Evolutionary conservation across 495 filamentous ascomycete genomes (phyloP).

Genomic region (Podospora fimiseda): DNA sequence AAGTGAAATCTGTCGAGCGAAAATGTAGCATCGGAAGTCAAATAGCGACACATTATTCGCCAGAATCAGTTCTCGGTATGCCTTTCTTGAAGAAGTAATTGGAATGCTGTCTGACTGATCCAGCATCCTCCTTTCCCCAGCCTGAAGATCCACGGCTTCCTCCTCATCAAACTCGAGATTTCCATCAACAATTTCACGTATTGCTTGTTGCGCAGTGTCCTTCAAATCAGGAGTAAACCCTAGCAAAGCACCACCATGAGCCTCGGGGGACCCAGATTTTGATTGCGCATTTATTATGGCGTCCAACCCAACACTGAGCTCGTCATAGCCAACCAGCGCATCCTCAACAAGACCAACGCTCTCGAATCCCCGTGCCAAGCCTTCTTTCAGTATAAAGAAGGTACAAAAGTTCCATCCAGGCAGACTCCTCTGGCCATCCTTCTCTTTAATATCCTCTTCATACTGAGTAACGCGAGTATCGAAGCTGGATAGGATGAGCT

Average conservation of each 20-base stretch:
- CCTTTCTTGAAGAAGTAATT: constrained; percentile 66
- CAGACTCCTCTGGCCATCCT: constrained; percentile 76
- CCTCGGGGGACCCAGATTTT: constrained; percentile 42
- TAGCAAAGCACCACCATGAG: constrained; percentile 61
- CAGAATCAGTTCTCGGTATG: constrained; percentile 86
- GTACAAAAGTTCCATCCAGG: constrained; percentile 99
- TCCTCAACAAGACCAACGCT: constrained; percentile 95
- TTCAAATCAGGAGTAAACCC: constrained; percentile 65
- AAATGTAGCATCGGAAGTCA: constrained; percentile 92
- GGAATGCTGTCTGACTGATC: constrained; percentile 49
- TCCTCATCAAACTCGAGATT: constrained; percentile 38
- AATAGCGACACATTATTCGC: constrained; percentile 97
- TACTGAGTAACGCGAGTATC: constrained; percentile 88
- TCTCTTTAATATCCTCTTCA: constrained; percentile 93
- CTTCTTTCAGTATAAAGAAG: constrained; percentile 96
- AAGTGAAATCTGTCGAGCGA: constrained; percentile 78
- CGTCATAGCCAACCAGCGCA: constrained; percentile 86
- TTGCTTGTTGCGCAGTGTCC: constrained; percentile 46
- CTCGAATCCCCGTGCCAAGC: constrained; percentile 86
- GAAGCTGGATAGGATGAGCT: constrained; percentile 80
- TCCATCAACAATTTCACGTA: constrained; percentile 24
- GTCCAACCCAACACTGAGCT: constrained; percentile 80
- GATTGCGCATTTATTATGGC: constrained; percentile 71
- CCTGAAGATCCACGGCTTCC: constrained; percentile 42
- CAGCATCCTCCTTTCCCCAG: constrained; percentile 23